Base-by-base conservation (phyloP, 148 eudicot species). In the Rhododendron ferrugineum region DNA sequence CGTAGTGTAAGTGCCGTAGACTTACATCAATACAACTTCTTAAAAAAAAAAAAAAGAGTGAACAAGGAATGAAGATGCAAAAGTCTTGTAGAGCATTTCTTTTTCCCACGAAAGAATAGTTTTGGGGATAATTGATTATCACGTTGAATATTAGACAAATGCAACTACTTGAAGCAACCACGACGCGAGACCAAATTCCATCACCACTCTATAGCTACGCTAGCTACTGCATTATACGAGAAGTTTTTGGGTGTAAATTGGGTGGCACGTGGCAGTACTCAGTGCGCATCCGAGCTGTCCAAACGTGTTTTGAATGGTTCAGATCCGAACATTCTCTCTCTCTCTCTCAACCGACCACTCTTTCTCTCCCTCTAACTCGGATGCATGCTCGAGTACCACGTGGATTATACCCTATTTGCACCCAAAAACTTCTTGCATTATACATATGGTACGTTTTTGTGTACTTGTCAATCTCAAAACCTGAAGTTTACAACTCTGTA, bases 121-220 rank as follows among this genome's bases (percentile, higher is more conserved):
- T 74, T 52, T 52, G 20, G 74, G n/a, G 62, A 8, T 68, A n/a
- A n/a, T n/a, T 28, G 49, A 44, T 34, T 34, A 18, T 13, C 3
- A 13, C 2, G 13, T 84, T 77, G 75, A 84, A 22, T 56, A 81
- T 20, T 34, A 22, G 36, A 42, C 37, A 32, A 28, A 83, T 72
- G 85, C 85, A 66, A 72, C 85, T 20, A 18, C 46, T 49, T 72
- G 62, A 83, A 83, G 85, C 85, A 83, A 83, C 85, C 85, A 72
- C 79, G 85, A 83, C 85, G 79, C 34, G 64, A 83, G 46, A 83
- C 79, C 85, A 72, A 84, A 73, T 74, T 50, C 85, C 80, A 84
- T 50, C 34, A 11, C 79, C 47, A 44, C 30, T 42, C 58, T 18
- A 46, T 46, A 44, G 84, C 44, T 40, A 40, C 44, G 74, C 20